Conservation (phyloP, 257 asterid genomes). For the Voacanga thouarsii region DNA sequence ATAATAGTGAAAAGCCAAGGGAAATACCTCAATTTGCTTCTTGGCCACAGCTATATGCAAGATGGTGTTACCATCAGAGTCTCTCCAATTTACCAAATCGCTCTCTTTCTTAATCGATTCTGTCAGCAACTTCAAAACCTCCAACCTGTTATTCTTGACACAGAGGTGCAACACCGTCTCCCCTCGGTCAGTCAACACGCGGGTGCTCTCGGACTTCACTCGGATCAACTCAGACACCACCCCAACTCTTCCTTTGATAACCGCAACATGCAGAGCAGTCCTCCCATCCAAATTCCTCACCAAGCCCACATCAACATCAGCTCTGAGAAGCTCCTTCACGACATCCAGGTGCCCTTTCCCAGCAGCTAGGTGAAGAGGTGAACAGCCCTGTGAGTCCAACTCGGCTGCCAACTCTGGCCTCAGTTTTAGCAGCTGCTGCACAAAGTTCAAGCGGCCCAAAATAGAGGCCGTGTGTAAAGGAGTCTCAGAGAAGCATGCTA, state of each 20-base stretch:
- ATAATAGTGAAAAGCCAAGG: too few relatives aligned
- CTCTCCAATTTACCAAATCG: conserved; percentile 33
- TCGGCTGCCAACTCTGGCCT: conserved; percentile 41
- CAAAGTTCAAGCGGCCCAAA: conserved; percentile 18
- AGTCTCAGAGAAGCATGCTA: conserved; percentile 31
- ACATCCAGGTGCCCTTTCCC: conserved; percentile 38
- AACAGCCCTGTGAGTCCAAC: conserved; percentile 36
- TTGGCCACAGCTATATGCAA: conserved; percentile 42
- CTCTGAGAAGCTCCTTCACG: conserved; percentile 22
- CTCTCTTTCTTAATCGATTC: conserved; percentile 19
- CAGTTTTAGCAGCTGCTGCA: conserved; percentile 20
- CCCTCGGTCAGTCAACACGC: conserved; percentile 31
- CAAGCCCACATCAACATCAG: conserved; percentile 20
- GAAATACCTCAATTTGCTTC: conserved; percentile 31
- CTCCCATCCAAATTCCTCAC: conserved; percentile 36
- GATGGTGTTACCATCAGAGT: conserved; percentile 36
- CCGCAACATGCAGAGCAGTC: conserved; percentile 43
- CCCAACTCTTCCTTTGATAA: conserved; percentile 32
- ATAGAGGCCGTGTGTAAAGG: conserved; percentile 39
- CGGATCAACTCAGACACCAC: conserved; percentile 37
- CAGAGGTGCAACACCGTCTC: conserved; percentile 23
- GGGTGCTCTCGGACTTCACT: conserved; percentile 1
- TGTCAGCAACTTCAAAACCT: conserved; percentile 26
- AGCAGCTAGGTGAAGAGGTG: conserved; percentile 44
- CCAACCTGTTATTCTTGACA: conserved; percentile 34